These are phyloP conservation scores for Termitomyces sp. DNA, from an alignment of 768 basidiomycete genomes.

Conservation along the genomic window DNA sequence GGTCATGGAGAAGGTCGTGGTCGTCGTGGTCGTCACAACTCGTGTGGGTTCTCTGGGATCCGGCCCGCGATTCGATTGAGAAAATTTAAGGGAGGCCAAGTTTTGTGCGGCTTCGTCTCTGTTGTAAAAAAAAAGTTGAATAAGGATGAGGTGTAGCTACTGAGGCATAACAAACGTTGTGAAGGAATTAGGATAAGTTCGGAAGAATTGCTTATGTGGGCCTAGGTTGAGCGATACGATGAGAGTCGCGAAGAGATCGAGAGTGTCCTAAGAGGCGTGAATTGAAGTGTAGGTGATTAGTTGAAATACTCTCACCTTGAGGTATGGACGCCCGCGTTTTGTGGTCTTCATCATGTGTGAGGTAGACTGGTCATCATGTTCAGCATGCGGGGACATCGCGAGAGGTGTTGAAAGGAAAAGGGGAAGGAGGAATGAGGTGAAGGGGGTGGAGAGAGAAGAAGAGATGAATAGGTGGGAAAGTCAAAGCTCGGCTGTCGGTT, in stretches of 20 bases:
- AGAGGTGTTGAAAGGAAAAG: constrained; percentile 19
- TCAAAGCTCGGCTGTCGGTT: constrained; percentile 36
- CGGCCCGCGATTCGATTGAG: constrained; percentile 96
- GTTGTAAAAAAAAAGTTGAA: constrained; percentile 8
- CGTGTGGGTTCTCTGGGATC: constrained; percentile 98
- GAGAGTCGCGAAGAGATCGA: constrained; percentile 96
- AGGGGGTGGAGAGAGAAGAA: constrained; percentile 18
- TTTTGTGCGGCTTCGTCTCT: constrained; percentile 96
- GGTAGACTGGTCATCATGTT: constrained; percentile 51
- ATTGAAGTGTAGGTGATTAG: constrained; percentile 1
- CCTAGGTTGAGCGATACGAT: constrained; percentile 88
- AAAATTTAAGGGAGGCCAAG: constrained; percentile 93
- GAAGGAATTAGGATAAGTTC: constrained; percentile 91
- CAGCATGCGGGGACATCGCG: constrained; percentile 36
- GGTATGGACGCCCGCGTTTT: constrained; percentile 89
- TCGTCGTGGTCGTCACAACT: constrained; percentile 98
- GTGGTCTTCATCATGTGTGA: constrained; percentile 99
- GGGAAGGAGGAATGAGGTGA: constrained; percentile 13
- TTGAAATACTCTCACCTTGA: constrained; percentile 58
- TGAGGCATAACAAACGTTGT: constrained; percentile 67
- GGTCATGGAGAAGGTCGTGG: constrained; percentile 99
- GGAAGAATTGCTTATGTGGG: constrained; percentile 94
- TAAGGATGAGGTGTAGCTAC: constrained; percentile 10
- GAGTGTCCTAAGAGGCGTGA: constrained; percentile 69
- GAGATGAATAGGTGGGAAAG: constrained; percentile 29